phyloP scores from a whole-genome alignment of 2,329 filamentous ascomycete species.

The Penicillium sp. region DNA sequence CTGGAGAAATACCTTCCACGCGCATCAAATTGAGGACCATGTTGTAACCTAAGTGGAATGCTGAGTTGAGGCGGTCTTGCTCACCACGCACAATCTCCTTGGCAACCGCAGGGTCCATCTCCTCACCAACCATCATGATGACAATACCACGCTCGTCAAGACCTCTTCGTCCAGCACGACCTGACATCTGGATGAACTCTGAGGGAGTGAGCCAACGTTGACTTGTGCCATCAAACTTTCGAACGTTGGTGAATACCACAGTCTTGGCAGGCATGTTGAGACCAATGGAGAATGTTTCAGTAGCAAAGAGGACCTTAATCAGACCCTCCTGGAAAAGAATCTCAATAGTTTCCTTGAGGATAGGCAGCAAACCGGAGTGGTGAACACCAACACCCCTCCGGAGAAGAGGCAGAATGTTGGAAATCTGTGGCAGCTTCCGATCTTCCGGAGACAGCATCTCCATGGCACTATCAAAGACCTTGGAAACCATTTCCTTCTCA shows the following conservation, averaged over 20 bases:
- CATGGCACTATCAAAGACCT: slow-evolving; percentile 91
- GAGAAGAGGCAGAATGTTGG: slow-evolving; percentile 82
- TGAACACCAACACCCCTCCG: slow-evolving; percentile 94
- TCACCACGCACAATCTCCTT: slow-evolving; percentile 95
- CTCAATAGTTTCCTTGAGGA: slow-evolving; percentile 97
- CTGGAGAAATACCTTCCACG: slow-evolving; percentile 98
- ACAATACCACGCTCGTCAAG: slow-evolving; percentile 97
- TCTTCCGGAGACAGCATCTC: slow-evolving; percentile 91
- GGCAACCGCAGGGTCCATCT: slow-evolving; percentile 91
- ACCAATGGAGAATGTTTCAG: slow-evolving; percentile 97
- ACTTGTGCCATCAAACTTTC: slow-evolving; percentile 85
- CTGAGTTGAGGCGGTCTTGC: slow-evolving; percentile 95
- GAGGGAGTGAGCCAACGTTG: slow-evolving; percentile 85
- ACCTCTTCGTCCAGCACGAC: slow-evolving; percentile 91
- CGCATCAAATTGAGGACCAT: slow-evolving; percentile 97
- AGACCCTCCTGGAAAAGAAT: slow-evolving; percentile 97
- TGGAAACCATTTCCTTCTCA: slow-evolving; percentile 89
- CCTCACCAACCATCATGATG: slow-evolving; percentile 98
- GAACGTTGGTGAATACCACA: slow-evolving; percentile 96
- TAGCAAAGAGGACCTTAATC: slow-evolving; percentile 97
- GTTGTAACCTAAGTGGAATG: slow-evolving; percentile 97
- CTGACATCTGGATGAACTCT: slow-evolving; percentile 99
- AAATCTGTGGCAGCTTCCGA: slow-evolving; percentile 82
- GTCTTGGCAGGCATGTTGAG: slow-evolving; percentile 99
- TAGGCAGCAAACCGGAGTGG: slow-evolving; percentile 91